Conservation (phyloP, 257 asterid genomes). For the Paraleonurus japonicus region DNA sequence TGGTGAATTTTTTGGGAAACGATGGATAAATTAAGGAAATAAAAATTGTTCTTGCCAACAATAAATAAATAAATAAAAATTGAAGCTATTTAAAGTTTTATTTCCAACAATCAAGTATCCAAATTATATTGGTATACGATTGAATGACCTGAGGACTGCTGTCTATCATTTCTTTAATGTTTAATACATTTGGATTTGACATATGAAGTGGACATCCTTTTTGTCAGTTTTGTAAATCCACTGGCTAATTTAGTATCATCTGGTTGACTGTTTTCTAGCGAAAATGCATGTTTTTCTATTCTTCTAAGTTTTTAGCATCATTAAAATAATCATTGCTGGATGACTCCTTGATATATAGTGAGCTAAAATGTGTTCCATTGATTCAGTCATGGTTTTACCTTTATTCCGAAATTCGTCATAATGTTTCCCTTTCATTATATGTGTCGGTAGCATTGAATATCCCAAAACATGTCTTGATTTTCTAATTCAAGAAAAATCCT, state of each 20-base stretch:
- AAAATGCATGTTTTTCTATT: not conserved
- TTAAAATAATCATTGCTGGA: not conserved
- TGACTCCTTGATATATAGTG: not conserved
- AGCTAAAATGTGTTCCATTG: not conserved
- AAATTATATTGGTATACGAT: not conserved
- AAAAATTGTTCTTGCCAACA: not conserved
- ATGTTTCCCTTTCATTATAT: not conserved
- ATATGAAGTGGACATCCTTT: not conserved
- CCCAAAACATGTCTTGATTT: not conserved
- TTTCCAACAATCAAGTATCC: not conserved
- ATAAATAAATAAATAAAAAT: not conserved
- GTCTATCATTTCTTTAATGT: not conserved
- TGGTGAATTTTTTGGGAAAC: not conserved
- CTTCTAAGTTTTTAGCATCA: not conserved
- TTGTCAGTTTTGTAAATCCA: not conserved
- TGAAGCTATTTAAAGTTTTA: not conserved
- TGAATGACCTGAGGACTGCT: not conserved
- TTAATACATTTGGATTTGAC: not conserved
- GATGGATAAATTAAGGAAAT: not conserved
- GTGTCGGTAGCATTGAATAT: not conserved
- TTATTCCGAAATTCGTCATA: not conserved
- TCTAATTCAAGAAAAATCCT: not conserved
- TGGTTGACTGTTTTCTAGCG: not conserved
- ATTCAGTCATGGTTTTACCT: not conserved
- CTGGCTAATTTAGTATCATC: not conserved